Evolutionary conservation across 345 rosid species (phyloP).

Genomic region (Firmiana major): DNA sequence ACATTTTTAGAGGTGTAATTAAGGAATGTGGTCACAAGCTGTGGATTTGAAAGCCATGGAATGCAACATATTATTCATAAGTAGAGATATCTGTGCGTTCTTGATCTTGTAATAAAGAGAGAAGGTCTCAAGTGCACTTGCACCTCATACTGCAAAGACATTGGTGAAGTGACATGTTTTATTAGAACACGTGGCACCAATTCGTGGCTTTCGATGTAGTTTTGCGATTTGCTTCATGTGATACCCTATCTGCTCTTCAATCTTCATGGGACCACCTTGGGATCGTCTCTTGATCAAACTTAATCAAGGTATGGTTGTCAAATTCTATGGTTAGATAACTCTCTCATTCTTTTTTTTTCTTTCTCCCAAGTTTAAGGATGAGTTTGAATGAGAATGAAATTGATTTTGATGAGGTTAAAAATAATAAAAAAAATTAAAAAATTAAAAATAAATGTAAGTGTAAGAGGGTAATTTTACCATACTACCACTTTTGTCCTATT

Average conservation of each 20-base stretch:
- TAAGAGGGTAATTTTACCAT: too few species aligned
- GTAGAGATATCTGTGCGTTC: not conserved
- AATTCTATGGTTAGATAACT: not conserved
- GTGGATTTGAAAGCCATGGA: not conserved
- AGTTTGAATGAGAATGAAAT: too few species aligned
- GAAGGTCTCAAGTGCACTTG: slow-evolving; percentile 4
- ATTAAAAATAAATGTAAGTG: too few species aligned
- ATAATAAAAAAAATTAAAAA: too few species aligned
- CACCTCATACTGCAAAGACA: not conserved
- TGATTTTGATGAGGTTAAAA: too few species aligned
- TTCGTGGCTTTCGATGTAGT: not conserved
- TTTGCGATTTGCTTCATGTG: not conserved
- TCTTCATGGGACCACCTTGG: not conserved
- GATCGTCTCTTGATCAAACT: not conserved
- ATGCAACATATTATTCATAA: not conserved
- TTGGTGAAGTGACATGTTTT: not conserved
- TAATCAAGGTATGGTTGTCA: not conserved
- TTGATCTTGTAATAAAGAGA: not conserved
- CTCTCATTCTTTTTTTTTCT: not conserved
- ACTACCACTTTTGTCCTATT: too few species aligned
- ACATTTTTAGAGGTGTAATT: not conserved
- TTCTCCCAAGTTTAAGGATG: too few species aligned
- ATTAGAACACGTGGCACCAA: not conserved
- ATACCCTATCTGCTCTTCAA: slow-evolving; percentile 1
- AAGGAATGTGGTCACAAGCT: not conserved